These are phyloP conservation scores for Apium graveolens DNA, from an alignment of 129 eudicot genomes.

Conservation along the genomic window DNA sequence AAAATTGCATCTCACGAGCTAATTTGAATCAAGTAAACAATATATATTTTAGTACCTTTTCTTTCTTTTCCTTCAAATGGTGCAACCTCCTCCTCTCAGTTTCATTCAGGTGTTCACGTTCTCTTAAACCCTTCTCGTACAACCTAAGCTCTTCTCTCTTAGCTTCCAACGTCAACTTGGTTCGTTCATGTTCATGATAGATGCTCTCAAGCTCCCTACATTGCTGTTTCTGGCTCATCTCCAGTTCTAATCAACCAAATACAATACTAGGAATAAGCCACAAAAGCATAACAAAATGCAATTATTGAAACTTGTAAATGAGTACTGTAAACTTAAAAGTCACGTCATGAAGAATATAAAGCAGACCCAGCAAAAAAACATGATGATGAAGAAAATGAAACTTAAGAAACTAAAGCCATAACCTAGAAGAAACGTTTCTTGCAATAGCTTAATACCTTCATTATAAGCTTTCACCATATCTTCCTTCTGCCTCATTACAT, in stretches of 20 bases:
- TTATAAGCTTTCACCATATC: constrained; percentile 1
- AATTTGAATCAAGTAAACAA: neutral
- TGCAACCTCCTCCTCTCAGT: constrained; percentile 50
- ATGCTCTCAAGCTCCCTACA: constrained; percentile 27
- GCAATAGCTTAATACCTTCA: constrained; percentile 2
- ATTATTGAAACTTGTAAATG: neutral
- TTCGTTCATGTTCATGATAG: constrained; percentile 33
- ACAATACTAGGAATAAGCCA: neutral
- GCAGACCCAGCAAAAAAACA: neutral
- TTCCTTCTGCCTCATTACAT: constrained; percentile 9
- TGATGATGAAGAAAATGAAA: neutral
- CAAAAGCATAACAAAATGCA: neutral
- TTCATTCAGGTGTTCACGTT: constrained; percentile 45
- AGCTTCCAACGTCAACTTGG: constrained; percentile 33
- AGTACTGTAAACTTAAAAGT: neutral
- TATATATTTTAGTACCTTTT: constrained; percentile 27
- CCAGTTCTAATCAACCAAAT: constrained; percentile 6
- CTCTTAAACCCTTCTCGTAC: constrained; percentile 33
- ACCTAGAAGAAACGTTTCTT: neutral
- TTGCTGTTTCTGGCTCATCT: constrained; percentile 18
- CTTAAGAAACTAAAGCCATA: neutral
- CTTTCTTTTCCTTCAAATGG: constrained; percentile 43
- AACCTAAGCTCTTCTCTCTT: constrained; percentile 21
- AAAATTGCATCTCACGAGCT: neutral
- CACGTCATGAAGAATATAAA: neutral